These are phyloP conservation scores for Omphalea diandra DNA, from an alignment of 441 rosid species.

Conservation along the genomic window DNA sequence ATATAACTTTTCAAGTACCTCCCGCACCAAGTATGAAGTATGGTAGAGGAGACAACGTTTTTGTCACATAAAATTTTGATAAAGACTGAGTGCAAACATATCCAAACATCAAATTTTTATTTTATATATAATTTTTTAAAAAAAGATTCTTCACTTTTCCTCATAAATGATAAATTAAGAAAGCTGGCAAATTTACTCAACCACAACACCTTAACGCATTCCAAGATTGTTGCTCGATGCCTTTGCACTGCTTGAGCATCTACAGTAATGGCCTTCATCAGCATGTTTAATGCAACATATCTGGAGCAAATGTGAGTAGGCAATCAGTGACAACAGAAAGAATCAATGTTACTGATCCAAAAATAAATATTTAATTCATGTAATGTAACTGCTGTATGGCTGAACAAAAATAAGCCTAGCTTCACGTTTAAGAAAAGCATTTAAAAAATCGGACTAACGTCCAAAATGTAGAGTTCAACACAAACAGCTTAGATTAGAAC, in stretches of 20 bases:
- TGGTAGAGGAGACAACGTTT: too few relatives aligned
- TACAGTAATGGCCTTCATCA: constrained; percentile 91
- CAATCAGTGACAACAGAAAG: not conserved
- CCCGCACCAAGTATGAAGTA: too few relatives aligned
- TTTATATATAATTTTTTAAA: too few relatives aligned
- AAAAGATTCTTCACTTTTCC: not conserved
- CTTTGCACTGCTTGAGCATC: constrained; percentile 99
- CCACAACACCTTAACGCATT: constrained; percentile 87
- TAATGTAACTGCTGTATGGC: not conserved
- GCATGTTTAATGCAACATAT: constrained; percentile 97
- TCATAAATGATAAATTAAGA: not conserved
- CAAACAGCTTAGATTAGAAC: not conserved
- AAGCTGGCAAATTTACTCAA: not conserved
- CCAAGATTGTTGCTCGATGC: constrained; percentile 93
- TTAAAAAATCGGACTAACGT: not conserved
- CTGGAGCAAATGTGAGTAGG: constrained; percentile 39
- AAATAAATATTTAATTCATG: not conserved
- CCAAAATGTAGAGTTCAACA: not conserved
- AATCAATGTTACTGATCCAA: not conserved
- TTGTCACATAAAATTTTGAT: too few relatives aligned
- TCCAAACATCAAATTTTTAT: too few relatives aligned
- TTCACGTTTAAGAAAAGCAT: not conserved
- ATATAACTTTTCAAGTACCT: too few relatives aligned
- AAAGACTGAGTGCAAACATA: too few relatives aligned
- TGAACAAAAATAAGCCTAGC: too few relatives aligned